Conservation (phyloP, 2,329 filamentous ascomycete genomes). For the Neofusicoccum laricinum region DNA sequence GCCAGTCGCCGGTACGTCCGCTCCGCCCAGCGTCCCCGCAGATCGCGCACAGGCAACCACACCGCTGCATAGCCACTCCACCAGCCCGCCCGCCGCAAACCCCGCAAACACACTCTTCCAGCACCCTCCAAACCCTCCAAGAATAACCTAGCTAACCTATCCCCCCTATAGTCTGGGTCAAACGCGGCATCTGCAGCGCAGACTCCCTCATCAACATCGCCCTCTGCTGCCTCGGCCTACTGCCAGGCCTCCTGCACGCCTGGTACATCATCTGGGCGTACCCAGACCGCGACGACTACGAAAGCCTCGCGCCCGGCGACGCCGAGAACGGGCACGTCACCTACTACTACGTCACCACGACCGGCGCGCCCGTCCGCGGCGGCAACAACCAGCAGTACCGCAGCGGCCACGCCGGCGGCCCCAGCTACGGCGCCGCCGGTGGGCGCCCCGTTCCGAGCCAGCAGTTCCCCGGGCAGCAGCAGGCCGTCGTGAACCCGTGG, state of each 20-base stretch:
- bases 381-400: constrained; percentile 8
- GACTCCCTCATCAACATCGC: constrained; percentile 95
- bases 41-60: constrained; percentile 19
- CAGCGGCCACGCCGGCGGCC: constrained; percentile 15
- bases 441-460: constrained; percentile 44
- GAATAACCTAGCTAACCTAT: constrained; percentile 17
- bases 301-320: constrained; percentile 54
- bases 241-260: constrained; percentile 87
- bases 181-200: constrained; percentile 85
- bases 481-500: constrained; percentile 11
- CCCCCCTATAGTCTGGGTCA: constrained; percentile 77
- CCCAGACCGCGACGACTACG: constrained; percentile 76
- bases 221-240: constrained; percentile 60
- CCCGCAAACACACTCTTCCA: neutral
- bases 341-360: constrained; percentile 64
- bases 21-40: constrained; percentile 19
- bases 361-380: constrained; percentile 24
- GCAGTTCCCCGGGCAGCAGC: constrained; percentile 43
- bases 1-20: constrained; percentile 52
- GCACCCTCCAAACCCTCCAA: neutral
- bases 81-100: neutral
- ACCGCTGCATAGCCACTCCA: neutral
- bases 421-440: constrained; percentile 19
- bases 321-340: constrained; percentile 58
- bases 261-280: constrained; percentile 97